Conservation (phyloP, 2,329 filamentous ascomycete species). For the Trichoderma harzianum region DNA sequence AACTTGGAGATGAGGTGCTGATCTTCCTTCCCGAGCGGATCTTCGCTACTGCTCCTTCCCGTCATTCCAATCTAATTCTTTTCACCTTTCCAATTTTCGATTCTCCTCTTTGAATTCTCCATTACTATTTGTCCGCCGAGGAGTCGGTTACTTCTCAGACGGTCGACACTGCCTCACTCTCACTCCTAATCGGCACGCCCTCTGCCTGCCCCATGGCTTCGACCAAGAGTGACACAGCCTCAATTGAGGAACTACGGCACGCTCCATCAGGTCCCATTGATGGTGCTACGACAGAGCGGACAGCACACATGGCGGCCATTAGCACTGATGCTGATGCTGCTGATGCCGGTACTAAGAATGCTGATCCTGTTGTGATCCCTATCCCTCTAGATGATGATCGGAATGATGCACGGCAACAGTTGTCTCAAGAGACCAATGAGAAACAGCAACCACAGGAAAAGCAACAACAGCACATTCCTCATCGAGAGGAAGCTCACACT, state of each 20-base stretch:
- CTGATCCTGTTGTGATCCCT: neutral
- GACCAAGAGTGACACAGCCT: conserved; percentile 15
- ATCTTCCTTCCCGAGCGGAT: neutral
- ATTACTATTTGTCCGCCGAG: neutral
- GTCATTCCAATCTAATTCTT: neutral
- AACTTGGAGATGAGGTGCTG: neutral
- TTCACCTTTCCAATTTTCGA: neutral
- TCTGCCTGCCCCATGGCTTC: conserved; percentile 7
- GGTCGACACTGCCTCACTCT: conserved; percentile 9
- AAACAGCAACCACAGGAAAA: neutral
- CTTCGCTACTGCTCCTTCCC: neutral
- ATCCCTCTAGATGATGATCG: neutral
- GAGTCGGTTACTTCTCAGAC: neutral
- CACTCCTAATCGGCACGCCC: neutral
- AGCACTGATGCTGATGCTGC: neutral
- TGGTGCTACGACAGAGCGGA: neutral
- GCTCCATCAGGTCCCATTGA: neutral
- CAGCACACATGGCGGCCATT: neutral
- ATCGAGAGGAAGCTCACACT: neutral
- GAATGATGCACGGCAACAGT: neutral
- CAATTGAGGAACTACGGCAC: conserved; percentile 6
- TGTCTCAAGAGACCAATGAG: neutral
- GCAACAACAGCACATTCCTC: neutral
- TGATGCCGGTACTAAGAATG: neutral
- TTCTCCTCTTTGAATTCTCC: neutral